These are phyloP conservation scores for Claviceps humidiphila DNA, from an alignment of 2,329 filamentous ascomycete species.

Conservation along the genomic window DNA sequence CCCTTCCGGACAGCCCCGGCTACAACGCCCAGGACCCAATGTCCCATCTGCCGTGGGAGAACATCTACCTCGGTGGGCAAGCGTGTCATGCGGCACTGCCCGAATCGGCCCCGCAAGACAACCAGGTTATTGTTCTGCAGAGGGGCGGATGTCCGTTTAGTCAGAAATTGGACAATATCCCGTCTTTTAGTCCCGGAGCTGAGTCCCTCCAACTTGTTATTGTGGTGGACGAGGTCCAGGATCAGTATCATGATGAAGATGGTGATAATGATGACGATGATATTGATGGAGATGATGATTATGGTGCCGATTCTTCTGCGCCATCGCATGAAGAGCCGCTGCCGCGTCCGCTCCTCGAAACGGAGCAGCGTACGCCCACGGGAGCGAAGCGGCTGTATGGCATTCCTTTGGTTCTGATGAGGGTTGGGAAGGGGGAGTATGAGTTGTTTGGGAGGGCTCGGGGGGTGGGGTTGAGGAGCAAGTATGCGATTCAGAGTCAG, in stretches of 20 bases:
- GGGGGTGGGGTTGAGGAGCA: conserved; percentile 60
- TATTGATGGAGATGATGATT: conserved; percentile 7
- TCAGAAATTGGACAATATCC: conserved; percentile 74
- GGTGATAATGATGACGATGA: too few relatives aligned
- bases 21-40: conserved; percentile 24
- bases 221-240: conserved; percentile 39
- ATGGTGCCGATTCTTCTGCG: conserved; percentile 6
- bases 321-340: conserved; percentile 15
- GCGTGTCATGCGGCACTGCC: conserved; percentile 49
- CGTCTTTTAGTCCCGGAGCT: conserved; percentile 51
- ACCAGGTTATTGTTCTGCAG: conserved; percentile 71
- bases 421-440: conserved; percentile 50
- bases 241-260: too few relatives aligned
- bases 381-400: conserved; percentile 58
- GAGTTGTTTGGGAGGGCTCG: conserved; percentile 47
- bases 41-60: conserved; percentile 50
- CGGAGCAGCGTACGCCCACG: conserved; percentile 54
- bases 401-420: conserved; percentile 74
- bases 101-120: conserved; percentile 34
- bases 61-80: conserved; percentile 56
- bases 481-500: conserved; percentile 71
- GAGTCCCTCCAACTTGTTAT: conserved; percentile 66
- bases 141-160: conserved; percentile 78
- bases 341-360: conserved; percentile 58
- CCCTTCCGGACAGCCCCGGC: conserved; percentile 27